A percentile compares a stretch with the other conserved stretches of the same genome.
Conservation (phyloP, 345 rosid species). For the Moricandia arvensis region DNA sequence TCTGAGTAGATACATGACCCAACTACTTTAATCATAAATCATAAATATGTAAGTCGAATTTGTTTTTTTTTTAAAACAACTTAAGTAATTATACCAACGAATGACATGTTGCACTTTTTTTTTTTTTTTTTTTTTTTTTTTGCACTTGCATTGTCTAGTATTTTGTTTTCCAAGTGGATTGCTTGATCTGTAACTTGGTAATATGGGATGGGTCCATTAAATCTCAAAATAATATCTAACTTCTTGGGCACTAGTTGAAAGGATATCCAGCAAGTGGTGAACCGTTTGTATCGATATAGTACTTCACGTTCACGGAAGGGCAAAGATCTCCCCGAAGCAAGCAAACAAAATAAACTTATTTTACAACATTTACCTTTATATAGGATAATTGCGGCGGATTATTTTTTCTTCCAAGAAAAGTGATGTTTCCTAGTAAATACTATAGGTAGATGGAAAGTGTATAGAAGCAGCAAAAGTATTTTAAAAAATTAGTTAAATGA, state of each 20-base stretch:
- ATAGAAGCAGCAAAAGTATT: background rate
- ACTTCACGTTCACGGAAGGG: slow-evolving; percentile 41
- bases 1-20: background rate
- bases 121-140: too few relatives aligned
- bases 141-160: slow-evolving; percentile 21
- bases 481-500: background rate
- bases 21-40: background rate
- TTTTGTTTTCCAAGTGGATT: slow-evolving; percentile 32
- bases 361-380: background rate
- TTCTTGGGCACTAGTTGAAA: slow-evolving; percentile 25
- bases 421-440: slow-evolving; percentile 17
- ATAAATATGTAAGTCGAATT: slow-evolving; percentile 22
- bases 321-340: slow-evolving; percentile 27
- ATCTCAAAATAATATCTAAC: slow-evolving; percentile 34
- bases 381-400: slow-evolving; percentile 23
- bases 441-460: slow-evolving; percentile 14
- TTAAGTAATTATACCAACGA: background rate
- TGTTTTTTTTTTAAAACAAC: background rate
- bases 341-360: slow-evolving; percentile 6
- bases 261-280: slow-evolving; percentile 35
- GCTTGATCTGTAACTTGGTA: slow-evolving; percentile 30
- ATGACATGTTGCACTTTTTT: slow-evolving; percentile 32
- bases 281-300: slow-evolving; percentile 20
- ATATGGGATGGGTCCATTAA: slow-evolving; percentile 34
- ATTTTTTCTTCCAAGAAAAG: background rate